Conservation (phyloP, 2,329 filamentous ascomycete species). For the Diplodia mutila region DNA sequence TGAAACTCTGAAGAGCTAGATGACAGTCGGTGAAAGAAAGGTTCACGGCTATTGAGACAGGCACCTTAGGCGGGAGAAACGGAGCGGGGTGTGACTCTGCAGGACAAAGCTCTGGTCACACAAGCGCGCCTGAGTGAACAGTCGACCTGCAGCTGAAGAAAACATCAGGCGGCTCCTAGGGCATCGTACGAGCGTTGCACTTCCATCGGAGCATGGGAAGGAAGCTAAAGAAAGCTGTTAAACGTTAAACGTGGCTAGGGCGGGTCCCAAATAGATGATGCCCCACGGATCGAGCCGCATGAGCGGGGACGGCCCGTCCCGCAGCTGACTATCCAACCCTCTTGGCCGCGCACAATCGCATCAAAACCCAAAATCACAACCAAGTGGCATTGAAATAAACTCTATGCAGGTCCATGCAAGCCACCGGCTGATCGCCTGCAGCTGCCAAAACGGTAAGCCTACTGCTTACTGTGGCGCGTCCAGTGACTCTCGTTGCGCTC, state of each 20-base stretch:
- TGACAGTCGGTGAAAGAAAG: neutral
- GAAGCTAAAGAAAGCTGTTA: neutral
- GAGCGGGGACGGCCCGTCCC: neutral
- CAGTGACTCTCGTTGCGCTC: neutral
- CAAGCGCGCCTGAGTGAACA: neutral
- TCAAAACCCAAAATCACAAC: too few relatives aligned
- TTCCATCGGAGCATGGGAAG: neutral
- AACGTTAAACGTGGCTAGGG: neutral
- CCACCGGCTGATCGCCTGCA: neutral
- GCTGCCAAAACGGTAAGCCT: neutral
- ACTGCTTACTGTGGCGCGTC: conserved; percentile 3
- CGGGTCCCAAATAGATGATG: neutral
- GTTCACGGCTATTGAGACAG: neutral
- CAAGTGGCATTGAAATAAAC: conserved; percentile 1
- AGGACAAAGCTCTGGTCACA: neutral
- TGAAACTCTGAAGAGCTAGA: neutral
- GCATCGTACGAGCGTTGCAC: neutral
- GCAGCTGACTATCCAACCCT: neutral
- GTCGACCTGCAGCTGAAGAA: neutral
- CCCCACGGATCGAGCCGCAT: neutral
- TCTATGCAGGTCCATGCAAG: neutral
- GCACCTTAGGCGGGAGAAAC: neutral
- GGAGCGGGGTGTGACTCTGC: neutral
- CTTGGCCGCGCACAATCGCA: too few relatives aligned
- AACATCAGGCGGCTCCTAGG: neutral